These are phyloP conservation scores for Panicum miliaceum DNA, from an alignment of 176 grass and related monocot species.

Conservation along the genomic window DNA sequence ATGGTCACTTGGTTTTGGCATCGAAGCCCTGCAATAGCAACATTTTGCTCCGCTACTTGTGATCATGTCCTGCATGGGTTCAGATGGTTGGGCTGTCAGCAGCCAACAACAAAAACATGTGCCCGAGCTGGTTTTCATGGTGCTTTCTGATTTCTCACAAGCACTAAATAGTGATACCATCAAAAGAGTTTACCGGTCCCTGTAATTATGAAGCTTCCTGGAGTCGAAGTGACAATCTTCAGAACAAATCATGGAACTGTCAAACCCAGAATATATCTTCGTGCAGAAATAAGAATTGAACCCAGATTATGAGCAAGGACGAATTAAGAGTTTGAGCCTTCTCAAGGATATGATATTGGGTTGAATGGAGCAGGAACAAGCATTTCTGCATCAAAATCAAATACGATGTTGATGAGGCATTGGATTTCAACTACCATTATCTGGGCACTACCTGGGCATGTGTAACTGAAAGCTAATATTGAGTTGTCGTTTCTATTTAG, in stretches of 20 bases:
- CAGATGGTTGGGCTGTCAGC: constrained; percentile 36
- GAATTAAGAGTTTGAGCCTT: neutral
- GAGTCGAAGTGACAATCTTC: constrained; percentile 17
- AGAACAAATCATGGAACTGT: constrained; percentile 34
- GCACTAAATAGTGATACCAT: constrained; percentile 26
- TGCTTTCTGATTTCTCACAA: constrained; percentile 39
- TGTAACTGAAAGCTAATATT: constrained; percentile 42
- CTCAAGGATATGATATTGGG: neutral
- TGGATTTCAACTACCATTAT: constrained; percentile 9
- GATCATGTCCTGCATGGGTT: constrained; percentile 27
- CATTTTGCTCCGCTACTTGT: constrained; percentile 25
- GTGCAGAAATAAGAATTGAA: constrained; percentile 9
- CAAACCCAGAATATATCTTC: constrained; percentile 31
- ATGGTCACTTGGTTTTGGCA: constrained; percentile 35
- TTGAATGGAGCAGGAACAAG: neutral
- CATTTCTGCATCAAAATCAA: neutral
- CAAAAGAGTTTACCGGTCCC: constrained; percentile 12
- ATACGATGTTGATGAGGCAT: constrained; percentile 25
- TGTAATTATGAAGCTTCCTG: constrained; percentile 20
- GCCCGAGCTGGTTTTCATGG: constrained; percentile 15
- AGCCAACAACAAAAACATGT: constrained; percentile 25
- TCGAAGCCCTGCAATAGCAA: constrained; percentile 11
- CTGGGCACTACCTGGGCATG: constrained; percentile 20
- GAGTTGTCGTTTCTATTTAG: constrained; percentile 4
- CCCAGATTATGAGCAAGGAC: constrained; percentile 2